Percentiles rank a stretch among this genome's conserved stretches.
phyloP scores from a whole-genome alignment of 139 green algal species.

The Micromonas commoda region DNA sequence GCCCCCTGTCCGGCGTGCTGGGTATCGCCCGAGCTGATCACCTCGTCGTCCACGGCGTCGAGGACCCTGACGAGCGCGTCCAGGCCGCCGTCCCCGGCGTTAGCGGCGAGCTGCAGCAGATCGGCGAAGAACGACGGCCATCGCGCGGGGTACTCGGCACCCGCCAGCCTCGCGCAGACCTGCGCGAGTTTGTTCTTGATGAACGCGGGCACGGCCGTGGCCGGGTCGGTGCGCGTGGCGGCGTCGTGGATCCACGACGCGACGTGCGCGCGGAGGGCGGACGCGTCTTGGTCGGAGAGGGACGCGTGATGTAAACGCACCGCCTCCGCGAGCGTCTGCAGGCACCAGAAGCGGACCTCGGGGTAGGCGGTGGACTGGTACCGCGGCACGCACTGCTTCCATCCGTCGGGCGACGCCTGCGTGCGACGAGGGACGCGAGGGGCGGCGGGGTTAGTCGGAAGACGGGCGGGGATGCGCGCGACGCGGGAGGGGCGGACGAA shows the following conservation, averaged over 20 bases:
- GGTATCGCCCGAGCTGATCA: conserved; percentile 82
- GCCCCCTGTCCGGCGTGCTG: no score
- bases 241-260: conserved; percentile 2
- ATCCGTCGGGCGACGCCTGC: conserved; percentile 53
- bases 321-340: conserved; percentile 82
- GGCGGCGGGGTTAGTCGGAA: no score
- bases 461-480: no score
- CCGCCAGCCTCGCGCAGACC: conserved; percentile 59
- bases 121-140: conserved; percentile 88
- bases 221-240: background rate
- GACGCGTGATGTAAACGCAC: conserved; percentile 16
- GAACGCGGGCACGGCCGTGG: conserved; percentile 62
- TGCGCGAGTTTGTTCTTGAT: conserved; percentile 92
- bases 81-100: conserved; percentile 50
- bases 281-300: conserved; percentile 13
- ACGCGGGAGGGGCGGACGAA: no score
- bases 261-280: conserved; percentile 21
- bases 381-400: conserved; percentile 66
- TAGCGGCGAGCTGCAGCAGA: conserved; percentile 51
- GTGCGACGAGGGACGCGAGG: no score
- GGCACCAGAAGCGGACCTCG: conserved; percentile 95
- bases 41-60: conserved; percentile 78
- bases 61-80: conserved; percentile 89
- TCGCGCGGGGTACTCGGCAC: conserved; percentile 64
- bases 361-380: conserved; percentile 55